Evolutionary conservation across 2,329 filamentous ascomycete species (phyloP).

Genomic region (Periconia digitata): DNA sequence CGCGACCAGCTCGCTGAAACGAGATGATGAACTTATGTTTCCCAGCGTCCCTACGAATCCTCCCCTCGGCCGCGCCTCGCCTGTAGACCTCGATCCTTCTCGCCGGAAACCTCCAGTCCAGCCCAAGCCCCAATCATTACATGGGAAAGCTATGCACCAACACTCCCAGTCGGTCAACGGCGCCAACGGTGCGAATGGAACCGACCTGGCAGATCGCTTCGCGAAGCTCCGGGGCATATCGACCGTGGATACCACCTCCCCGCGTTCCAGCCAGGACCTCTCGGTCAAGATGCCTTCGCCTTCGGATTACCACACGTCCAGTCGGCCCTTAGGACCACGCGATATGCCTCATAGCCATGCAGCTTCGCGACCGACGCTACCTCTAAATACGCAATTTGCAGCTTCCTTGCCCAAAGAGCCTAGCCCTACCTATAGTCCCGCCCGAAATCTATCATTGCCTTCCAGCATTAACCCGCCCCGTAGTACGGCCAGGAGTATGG

Average conservation of each 20-base stretch:
- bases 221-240: conserved; percentile 34
- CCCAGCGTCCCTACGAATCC: conserved; percentile 30
- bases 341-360: conserved; percentile 51
- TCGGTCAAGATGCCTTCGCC: conserved; percentile 48
- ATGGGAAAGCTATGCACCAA: conserved; percentile 60
- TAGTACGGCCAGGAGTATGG: conserved; percentile 65
- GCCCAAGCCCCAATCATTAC: conserved; percentile 68
- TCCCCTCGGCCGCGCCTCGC: conserved; percentile 21
- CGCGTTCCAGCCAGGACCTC: conserved; percentile 26
- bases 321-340: conserved; percentile 52
- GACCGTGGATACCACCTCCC: conserved; percentile 22
- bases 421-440: conserved; percentile 77
- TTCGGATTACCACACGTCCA: conserved; percentile 35
- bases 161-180: conserved; percentile 25
- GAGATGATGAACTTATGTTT: conserved; percentile 39
- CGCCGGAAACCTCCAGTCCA: conserved; percentile 50
- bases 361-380: conserved; percentile 48
- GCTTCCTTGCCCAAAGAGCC: conserved; percentile 68
- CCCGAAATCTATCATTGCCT: conserved; percentile 67
- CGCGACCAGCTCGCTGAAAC: conserved; percentile 13
- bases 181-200: conserved; percentile 18
- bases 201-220: conserved; percentile 42
- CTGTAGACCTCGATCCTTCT: conserved; percentile 22
- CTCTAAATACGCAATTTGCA: conserved; percentile 54
- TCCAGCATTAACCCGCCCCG: conserved; percentile 67